Base-by-base conservation (phyloP, 495 filamentous ascomycete species). In the Lophiostoma macrostomum region DNA sequence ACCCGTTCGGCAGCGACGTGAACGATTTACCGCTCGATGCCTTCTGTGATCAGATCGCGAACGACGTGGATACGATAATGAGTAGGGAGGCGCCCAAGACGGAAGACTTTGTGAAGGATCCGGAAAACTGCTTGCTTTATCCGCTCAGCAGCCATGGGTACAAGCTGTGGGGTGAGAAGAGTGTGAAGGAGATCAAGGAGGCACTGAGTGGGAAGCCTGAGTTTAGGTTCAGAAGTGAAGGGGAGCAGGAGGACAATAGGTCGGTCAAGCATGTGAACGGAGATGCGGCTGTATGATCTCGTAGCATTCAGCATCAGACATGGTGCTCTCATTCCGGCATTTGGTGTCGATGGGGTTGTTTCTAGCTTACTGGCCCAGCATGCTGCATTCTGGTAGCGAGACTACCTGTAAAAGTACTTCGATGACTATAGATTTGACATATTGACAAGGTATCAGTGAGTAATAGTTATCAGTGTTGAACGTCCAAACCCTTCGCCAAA, bases 1-100 rank as follows among this genome's bases (percentile, higher is more conserved):
- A 94, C 66, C 90, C 88, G 6, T 94, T 95, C 68, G 88, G 90
- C 22, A 72, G 81, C 43, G 90, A 94, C 65, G 87, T 90, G 54
- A 94, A 94, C 64, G 90, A 95, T 65, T 74, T 95, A 12, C 86
- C 86, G 7, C 76, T 94, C 0, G 87, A 90, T 66, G 71, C 72
- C 0, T 94, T 84, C 74, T 91, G 88, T 67, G 74, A 80, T 7
- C 80, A 86, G 60, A 73, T 95, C 37, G 76, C 79, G 3, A 53
- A 74, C 8, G 89, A 95, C 54, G 73, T 95, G 61, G 86, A 90
- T 59, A 77, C 85, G 16, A 81, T 95, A 53, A 81, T 81, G 6
- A 74, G 76, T 29, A 74, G 67, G 1, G 74, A 77, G 11, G 70
- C 80, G n/a, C 79, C 79, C 5, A 72, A 74, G 24, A 67, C 75